phyloP scores from a whole-genome alignment of 441 rosid species.

The Francoa sonchifolia region DNA sequence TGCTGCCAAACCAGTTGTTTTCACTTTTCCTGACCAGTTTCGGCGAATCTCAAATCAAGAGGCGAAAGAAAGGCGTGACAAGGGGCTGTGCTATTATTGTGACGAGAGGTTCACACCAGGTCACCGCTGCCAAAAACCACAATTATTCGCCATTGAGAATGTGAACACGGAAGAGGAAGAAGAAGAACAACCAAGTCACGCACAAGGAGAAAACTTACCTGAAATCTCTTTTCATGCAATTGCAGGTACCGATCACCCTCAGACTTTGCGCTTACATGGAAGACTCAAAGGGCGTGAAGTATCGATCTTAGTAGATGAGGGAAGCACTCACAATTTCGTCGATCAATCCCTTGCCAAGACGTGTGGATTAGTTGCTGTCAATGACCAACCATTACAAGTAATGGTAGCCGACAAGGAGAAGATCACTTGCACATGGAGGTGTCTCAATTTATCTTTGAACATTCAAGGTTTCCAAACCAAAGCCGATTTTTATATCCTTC shows the following conservation, averaged over 20 bases:
- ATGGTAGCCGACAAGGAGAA: background rate
- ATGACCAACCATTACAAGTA: background rate
- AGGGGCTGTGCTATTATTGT: constrained; percentile 1
- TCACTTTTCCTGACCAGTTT: too few relatives aligned
- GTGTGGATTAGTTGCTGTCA: background rate
- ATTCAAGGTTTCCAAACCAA: background rate
- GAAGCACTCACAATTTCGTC: constrained; percentile 8
- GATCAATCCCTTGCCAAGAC: background rate
- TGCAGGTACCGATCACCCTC: background rate
- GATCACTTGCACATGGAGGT: background rate
- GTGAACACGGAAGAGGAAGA: background rate
- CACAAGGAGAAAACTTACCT: background rate
- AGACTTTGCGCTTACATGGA: background rate
- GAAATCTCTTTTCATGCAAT: background rate
- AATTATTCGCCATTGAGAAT: constrained; percentile 3
- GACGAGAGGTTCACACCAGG: background rate
- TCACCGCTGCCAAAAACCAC: background rate
- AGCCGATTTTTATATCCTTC: background rate
- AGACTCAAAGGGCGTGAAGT: background rate
- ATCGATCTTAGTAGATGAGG: background rate
- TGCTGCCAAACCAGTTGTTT: background rate
- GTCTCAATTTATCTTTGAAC: background rate
- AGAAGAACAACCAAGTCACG: background rate
- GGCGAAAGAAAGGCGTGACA: background rate
- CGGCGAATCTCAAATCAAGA: background rate